A percentile compares a stretch with the other conserved stretches of the same genome.
These are phyloP conservation scores for Bipolaris victoriae DNA, from an alignment of 2,329 filamentous ascomycete genomes.

Conservation along the genomic window DNA sequence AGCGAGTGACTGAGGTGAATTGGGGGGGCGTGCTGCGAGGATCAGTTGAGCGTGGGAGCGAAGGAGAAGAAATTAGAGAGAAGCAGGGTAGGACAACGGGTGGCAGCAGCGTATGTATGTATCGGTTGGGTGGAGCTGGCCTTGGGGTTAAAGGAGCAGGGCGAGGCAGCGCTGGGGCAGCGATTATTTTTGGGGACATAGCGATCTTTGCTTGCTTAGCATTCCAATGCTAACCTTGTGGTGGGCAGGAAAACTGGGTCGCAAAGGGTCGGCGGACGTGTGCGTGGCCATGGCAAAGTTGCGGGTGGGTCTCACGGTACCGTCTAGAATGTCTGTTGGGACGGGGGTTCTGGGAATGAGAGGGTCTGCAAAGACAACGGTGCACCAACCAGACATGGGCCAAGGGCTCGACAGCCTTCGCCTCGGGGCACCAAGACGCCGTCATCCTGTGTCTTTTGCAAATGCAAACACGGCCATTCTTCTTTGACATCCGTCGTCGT, in stretches of 20 bases:
- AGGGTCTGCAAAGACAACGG: neutral
- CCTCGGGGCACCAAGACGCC: slow-evolving; percentile 1
- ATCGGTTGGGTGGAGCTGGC: slow-evolving; percentile 15
- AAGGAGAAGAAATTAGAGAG: neutral
- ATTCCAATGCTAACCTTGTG: slow-evolving; percentile 13
- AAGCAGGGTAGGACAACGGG: neutral
- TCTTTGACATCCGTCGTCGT: slow-evolving; percentile 4
- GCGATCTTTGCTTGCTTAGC: slow-evolving; percentile 29
- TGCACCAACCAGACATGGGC: slow-evolving; percentile 8
- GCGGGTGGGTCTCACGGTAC: slow-evolving; percentile 18
- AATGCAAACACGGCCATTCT: neutral
- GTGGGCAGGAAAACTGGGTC: slow-evolving; percentile 29
- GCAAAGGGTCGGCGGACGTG: slow-evolving; percentile 9
- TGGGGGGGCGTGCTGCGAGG: neutral
- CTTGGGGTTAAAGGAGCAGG: slow-evolving; percentile 23
- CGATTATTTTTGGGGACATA: slow-evolving; percentile 27
- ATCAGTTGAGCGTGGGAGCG: neutral
- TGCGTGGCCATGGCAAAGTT: slow-evolving; percentile 14
- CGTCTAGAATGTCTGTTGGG: slow-evolving; percentile 24
- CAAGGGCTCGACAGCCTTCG: neutral
- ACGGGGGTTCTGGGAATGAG: slow-evolving; percentile 10
- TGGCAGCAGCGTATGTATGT: slow-evolving; percentile 7
- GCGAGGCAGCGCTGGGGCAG: slow-evolving; percentile 6
- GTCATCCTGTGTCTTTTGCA: slow-evolving; percentile 2
- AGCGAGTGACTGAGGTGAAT: slow-evolving; percentile 8